Conservation (phyloP, 345 rosid species). For the Gossypium sturtianum region DNA sequence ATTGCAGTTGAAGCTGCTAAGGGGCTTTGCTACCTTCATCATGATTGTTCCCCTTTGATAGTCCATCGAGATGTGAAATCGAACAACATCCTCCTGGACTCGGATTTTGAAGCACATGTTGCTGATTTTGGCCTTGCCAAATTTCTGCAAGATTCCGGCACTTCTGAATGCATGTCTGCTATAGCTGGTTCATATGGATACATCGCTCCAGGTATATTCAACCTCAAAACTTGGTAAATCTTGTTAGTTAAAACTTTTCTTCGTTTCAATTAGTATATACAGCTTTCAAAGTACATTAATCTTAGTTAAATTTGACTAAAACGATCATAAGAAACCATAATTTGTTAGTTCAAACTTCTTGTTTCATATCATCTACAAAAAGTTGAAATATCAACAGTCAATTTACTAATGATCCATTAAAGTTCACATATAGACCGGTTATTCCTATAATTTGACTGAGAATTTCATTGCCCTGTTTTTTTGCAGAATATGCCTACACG, state of each 20-base stretch:
- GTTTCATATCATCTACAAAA: not conserved
- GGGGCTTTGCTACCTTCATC: constrained; percentile 85
- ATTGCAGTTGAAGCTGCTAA: constrained; percentile 82
- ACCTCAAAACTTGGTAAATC: not conserved
- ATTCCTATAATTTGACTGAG: constrained; percentile 9
- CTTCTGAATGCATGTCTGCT: constrained; percentile 96
- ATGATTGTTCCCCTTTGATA: constrained; percentile 79
- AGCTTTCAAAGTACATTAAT: constrained; percentile 26
- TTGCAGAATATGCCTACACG: constrained; percentile 91
- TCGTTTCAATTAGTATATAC: constrained; percentile 9
- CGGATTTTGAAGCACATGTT: constrained; percentile 82
- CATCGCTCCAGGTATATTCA: constrained; percentile 77
- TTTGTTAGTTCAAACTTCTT: constrained; percentile 1
- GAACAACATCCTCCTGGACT: constrained; percentile 77
- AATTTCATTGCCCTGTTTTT: not conserved
- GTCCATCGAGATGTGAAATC: constrained; percentile 86
- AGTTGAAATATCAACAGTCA: not conserved
- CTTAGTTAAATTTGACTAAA: constrained; percentile 9
- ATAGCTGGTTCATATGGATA: constrained; percentile 96
- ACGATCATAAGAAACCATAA: not conserved
- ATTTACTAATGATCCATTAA: not conserved
- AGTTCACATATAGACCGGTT: not conserved
- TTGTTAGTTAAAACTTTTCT: constrained; percentile 6
- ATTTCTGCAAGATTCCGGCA: constrained; percentile 79
- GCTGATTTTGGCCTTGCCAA: constrained; percentile 95